Evolutionary conservation across 2,329 filamentous ascomycete genomes (phyloP).

Genomic region (Alternaria sp.): DNA sequence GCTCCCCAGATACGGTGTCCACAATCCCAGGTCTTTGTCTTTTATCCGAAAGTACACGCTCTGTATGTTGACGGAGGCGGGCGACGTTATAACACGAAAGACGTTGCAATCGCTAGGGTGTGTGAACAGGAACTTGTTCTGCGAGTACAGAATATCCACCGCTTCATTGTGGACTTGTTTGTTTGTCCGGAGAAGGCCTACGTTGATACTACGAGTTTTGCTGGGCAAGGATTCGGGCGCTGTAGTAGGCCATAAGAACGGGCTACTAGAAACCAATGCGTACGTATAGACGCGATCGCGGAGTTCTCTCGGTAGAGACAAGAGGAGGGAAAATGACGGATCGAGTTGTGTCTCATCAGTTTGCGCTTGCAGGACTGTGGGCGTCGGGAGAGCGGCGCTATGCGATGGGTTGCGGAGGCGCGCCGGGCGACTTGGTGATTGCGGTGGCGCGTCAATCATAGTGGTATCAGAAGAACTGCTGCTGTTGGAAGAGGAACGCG

Average conservation of each 20-base stretch:
- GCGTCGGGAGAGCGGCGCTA: constrained; percentile 19
- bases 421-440: constrained; percentile 34
- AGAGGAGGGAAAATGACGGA: constrained; percentile 43
- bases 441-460: constrained; percentile 46
- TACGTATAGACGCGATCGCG: constrained; percentile 48
- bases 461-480: constrained; percentile 44
- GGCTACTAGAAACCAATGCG: constrained; percentile 41
- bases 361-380: constrained; percentile 1
- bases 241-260: constrained; percentile 47
- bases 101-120: constrained; percentile 53
- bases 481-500: constrained; percentile 42
- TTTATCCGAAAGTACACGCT: constrained; percentile 48
- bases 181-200: constrained; percentile 40
- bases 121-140: constrained; percentile 51
- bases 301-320: constrained; percentile 50
- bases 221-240: constrained; percentile 15
- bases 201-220: constrained; percentile 30
- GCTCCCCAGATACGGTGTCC: constrained; percentile 49
- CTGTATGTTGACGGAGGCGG: constrained; percentile 37
- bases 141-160: constrained; percentile 45
- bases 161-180: constrained; percentile 47
- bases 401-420: constrained; percentile 39
- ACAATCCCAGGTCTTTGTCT: constrained; percentile 49
- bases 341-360: constrained; percentile 18
- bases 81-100: constrained; percentile 48